Base-by-base conservation (phyloP, 2,329 filamentous ascomycete genomes). In the Diaporthe sp. region DNA sequence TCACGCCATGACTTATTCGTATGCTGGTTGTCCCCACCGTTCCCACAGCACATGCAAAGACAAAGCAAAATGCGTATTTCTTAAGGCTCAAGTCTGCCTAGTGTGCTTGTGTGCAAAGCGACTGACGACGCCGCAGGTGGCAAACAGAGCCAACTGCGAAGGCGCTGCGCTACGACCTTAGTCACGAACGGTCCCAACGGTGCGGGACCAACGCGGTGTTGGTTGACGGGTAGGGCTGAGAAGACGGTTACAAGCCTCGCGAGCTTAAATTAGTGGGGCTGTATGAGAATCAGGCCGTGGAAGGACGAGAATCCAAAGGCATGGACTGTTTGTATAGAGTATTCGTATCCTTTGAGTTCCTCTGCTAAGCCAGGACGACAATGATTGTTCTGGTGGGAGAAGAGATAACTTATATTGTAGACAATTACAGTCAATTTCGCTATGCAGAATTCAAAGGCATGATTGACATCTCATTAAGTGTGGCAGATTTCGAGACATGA, bases 171-270 rank as follows among this genome's bases (percentile, higher is more conserved):
- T 70, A 70, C 37, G 34, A 42, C 34, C 5, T 19, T 68, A 68
- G 65, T 28, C 49, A 42, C 4, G 13, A 31, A 55, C 31, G 34
- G 65, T 31, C 65, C 65, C 65, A 28, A 17, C 49, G 65, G 65
- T 49, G n/a, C 19, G 53, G 57, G 28, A 72, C 71, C 13, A 53
- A 49, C 55, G 44, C 57, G 1, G 44, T 72, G 71, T 72, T 62
- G 71, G 57, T n/a, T 25, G 19, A 49, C 68, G 51, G 53, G 53
- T 58, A 71, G 55, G 51, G 51, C 51, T 55, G 28, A 34, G n/a
- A 46, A n/a, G 6, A 31, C 19, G 46, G 34, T 39, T 39, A 51
- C 34, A 22, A 22, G 34, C 31, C 10, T 55, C 10, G 19, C 39
- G 44, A 37, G 58, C 58, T 73, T 73, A 55, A 25, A 39, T 53